These are phyloP conservation scores for Mortierella sp. DNA, from an alignment of 371 early-diverging fungal genomes.

Conservation along the genomic window DNA sequence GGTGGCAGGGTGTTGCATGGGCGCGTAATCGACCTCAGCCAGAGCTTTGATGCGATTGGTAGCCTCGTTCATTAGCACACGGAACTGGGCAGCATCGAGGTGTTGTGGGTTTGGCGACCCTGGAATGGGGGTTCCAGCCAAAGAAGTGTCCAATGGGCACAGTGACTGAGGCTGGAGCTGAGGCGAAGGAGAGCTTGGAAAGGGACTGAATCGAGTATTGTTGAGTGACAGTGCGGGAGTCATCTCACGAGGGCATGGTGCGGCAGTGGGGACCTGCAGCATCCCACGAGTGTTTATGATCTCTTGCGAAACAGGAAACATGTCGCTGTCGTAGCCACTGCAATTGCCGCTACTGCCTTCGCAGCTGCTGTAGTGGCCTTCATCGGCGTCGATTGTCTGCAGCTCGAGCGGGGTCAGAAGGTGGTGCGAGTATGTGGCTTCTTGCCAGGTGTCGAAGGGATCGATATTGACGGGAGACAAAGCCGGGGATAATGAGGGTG, in stretches of 20 bases:
- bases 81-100: slow-evolving; percentile 19
- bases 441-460: not conserved
- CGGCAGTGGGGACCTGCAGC: not conserved
- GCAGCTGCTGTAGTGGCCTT: not conserved
- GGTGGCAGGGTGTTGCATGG: not conserved
- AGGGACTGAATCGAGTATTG: not conserved
- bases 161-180: not conserved
- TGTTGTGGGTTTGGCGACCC: slow-evolving; percentile 1
- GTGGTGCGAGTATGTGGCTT: not conserved
- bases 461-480: not conserved
- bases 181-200: not conserved
- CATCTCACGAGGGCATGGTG: not conserved
- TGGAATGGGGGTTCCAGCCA: not conserved
- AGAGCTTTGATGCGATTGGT: slow-evolving; percentile 9
- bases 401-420: not conserved
- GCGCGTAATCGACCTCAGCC: not conserved
- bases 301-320: not conserved
- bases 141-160: not conserved
- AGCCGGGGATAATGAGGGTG: not conserved
- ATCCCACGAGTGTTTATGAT: not conserved
- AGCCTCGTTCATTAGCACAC: slow-evolving; percentile 26
- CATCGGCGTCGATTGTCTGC: not conserved
- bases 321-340: not conserved
- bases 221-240: not conserved
- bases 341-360: not conserved